Percentiles rank a stretch among this genome's conserved stretches.
These are phyloP conservation scores for Apiospora rasikravindrae DNA, from an alignment of 2,329 filamentous ascomycete genomes.

Conservation along the genomic window DNA sequence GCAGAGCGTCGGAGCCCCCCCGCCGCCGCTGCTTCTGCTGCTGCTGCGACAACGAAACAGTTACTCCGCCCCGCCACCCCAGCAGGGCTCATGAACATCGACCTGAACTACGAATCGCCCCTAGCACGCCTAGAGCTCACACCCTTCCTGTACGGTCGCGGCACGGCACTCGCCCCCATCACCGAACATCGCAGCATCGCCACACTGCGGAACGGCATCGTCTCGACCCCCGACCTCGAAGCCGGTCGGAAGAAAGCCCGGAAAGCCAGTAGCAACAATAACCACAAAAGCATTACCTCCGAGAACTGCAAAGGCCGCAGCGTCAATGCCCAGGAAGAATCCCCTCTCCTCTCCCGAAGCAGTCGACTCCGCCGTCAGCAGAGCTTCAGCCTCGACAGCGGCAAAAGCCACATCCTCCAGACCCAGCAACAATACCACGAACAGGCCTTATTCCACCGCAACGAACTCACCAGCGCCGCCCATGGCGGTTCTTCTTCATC, in stretches of 20 bases:
- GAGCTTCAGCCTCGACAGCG: slow-evolving; percentile 4
- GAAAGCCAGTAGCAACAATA: not conserved
- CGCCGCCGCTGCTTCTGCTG: too few species aligned
- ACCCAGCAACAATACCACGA: not conserved
- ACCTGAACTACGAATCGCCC: slow-evolving; percentile 5
- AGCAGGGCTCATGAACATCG: slow-evolving; percentile 5
- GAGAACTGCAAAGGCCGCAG: not conserved
- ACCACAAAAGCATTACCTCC: not conserved
- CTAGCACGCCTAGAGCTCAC: slow-evolving; percentile 16
- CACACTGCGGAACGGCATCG: slow-evolving; percentile 5
- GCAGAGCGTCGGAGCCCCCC: not conserved
- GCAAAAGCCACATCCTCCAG: not conserved
- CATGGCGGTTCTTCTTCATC: not conserved
- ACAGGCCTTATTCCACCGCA: not conserved
- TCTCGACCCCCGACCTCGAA: slow-evolving; percentile 5
- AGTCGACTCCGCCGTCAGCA: not conserved
- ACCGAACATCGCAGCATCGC: slow-evolving; percentile 18
- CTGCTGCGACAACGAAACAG: not conserved
- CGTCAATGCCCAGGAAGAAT: not conserved
- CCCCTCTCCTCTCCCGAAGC: not conserved
- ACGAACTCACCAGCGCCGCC: not conserved
- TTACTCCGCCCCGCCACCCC: not conserved
- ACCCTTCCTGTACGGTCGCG: slow-evolving; percentile 16
- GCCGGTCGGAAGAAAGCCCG: not conserved
- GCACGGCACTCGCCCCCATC: slow-evolving; percentile 14